Evolutionary conservation across 352 stramenopile species (phyloP).

Genomic region (Phytophthora colocasiae): DNA sequence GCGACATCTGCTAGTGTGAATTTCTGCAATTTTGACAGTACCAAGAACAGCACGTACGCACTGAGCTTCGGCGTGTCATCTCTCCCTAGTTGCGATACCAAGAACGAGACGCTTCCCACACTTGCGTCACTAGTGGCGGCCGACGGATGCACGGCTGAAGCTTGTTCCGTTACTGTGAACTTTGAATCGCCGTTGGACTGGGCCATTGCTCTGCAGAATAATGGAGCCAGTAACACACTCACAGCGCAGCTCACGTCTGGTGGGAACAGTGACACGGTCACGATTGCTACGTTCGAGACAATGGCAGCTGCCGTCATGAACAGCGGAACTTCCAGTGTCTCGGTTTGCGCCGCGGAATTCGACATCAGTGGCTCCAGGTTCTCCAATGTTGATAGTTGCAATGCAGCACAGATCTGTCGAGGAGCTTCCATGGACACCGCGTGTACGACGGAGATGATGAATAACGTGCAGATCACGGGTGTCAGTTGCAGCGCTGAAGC

Average conservation of each 20-base stretch:
- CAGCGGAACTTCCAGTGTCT: conserved; percentile 32
- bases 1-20: conserved; percentile 52
- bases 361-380: conserved; percentile 59
- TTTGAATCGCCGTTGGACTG: conserved; percentile 69
- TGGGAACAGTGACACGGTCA: conserved; percentile 52
- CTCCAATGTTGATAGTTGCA: conserved; percentile 62
- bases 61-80: conserved; percentile 57
- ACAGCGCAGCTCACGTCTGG: conserved; percentile 55
- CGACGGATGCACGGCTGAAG: conserved; percentile 46
- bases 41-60: conserved; percentile 36
- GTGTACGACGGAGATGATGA: conserved; percentile 55
- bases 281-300: conserved; percentile 49
- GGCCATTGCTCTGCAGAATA: conserved; percentile 63
- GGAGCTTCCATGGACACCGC: conserved; percentile 49
- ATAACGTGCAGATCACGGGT: conserved; percentile 38
- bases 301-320: conserved; percentile 44
- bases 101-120: conserved; percentile 46
- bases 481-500: conserved; percentile 50
- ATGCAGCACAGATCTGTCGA: conserved; percentile 61
- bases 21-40: conserved; percentile 74
- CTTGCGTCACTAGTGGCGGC: conserved; percentile 42
- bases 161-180: conserved; percentile 60
- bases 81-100: conserved; percentile 55
- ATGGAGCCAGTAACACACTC: conserved; percentile 48
- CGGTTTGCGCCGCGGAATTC: conserved; percentile 60